Evolutionary conservation across 2,329 filamentous ascomycete genomes (phyloP).

Genomic region (Pseudogymnoascus sp.): DNA sequence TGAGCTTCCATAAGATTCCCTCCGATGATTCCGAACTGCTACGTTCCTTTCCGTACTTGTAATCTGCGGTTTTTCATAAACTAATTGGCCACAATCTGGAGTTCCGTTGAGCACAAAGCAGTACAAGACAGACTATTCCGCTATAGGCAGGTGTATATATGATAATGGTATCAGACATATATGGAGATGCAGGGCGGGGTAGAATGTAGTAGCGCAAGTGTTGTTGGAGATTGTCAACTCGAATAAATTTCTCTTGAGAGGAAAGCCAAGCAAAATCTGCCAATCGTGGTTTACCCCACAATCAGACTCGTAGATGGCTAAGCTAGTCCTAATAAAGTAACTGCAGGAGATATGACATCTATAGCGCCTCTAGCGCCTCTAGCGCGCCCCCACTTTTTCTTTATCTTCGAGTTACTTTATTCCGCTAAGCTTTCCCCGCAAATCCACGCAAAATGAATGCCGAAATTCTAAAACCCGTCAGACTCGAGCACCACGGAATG

Average conservation of each 20-base stretch:
- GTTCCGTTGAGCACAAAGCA: neutral
- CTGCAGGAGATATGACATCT: neutral
- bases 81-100: neutral
- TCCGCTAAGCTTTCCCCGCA: neutral
- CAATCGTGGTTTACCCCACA: neutral
- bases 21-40: neutral
- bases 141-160: neutral
- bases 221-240: neutral
- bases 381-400: neutral
- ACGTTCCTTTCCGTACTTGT: neutral
- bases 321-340: neutral
- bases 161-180: neutral
- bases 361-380: neutral
- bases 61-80: neutral
- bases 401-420: neutral
- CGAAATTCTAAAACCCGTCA: neutral
- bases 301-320: neutral
- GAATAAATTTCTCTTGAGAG: neutral
- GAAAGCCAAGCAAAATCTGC: neutral
- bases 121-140: neutral
- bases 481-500: neutral
- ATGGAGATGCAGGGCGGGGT: neutral
- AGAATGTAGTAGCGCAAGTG: neutral
- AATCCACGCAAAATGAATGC: neutral
- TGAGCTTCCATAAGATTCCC: neutral